Percentiles rank a stretch among this genome's conserved stretches.
These are phyloP conservation scores for Daldinia grandis DNA, from an alignment of 495 filamentous ascomycete species.

Conservation along the genomic window DNA sequence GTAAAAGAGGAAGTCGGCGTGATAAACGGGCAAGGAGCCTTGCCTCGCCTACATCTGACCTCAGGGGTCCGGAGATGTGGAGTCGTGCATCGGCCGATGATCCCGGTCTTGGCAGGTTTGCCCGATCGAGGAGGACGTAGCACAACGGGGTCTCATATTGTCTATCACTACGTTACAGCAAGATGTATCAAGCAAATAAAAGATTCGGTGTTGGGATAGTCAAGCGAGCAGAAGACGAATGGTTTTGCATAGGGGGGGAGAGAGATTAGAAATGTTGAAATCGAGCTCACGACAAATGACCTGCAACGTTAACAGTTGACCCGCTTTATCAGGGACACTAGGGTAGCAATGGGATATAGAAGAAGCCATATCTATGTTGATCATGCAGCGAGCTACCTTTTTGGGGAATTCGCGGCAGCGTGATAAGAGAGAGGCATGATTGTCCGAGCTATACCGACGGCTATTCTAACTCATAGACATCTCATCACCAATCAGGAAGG, in stretches of 20 bases:
- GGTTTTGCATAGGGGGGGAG: slow-evolving; percentile 4
- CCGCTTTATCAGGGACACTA: slow-evolving; percentile 27
- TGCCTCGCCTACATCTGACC: slow-evolving; percentile 26
- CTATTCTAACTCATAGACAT: background rate
- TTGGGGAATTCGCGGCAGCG: background rate
- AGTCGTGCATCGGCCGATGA: slow-evolving; percentile 28
- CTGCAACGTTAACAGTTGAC: slow-evolving; percentile 32
- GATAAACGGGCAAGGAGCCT: slow-evolving; percentile 24
- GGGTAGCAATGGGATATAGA: slow-evolving; percentile 23
- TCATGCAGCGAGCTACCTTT: background rate
- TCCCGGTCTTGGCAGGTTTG: slow-evolving; percentile 27
- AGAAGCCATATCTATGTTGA: slow-evolving; percentile 1
- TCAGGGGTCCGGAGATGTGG: slow-evolving; percentile 16
- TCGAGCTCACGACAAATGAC: slow-evolving; percentile 20
- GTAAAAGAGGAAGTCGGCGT: slow-evolving; percentile 23
- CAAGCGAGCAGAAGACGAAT: slow-evolving; percentile 6
- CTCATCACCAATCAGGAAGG: background rate
- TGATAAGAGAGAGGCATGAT: background rate
- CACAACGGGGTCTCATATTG: slow-evolving; percentile 20
- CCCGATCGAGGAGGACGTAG: slow-evolving; percentile 21
- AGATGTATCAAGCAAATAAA: background rate
- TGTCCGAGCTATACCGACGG: background rate
- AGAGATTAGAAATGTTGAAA: slow-evolving; percentile 9
- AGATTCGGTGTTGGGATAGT: background rate
- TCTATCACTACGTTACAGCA: slow-evolving; percentile 34